Percentiles rank a stretch among this genome's conserved stretches.
Conservation (phyloP, 1,284 basidiomycete genomes). For the Ceratobasidium sp. region DNA sequence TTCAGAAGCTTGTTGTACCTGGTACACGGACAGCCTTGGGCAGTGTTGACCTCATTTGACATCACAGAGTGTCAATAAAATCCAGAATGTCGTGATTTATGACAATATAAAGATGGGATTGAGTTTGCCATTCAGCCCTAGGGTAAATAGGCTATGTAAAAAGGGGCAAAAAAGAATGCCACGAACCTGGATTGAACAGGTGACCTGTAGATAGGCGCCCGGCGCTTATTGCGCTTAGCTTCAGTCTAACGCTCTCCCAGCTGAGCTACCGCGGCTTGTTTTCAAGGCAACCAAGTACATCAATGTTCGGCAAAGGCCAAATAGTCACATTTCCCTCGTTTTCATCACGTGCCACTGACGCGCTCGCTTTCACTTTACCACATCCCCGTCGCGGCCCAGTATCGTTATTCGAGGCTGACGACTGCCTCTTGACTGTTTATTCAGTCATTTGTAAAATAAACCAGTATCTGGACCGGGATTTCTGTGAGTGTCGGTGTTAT, state of each 20-base stretch:
- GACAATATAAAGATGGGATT: no score
- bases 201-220: background rate
- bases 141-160: no score
- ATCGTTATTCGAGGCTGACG: background rate
- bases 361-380: background rate
- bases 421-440: background rate
- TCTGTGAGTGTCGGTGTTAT: background rate
- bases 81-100: no score
- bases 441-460: background rate
- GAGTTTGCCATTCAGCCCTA: no score
- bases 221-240: background rate
- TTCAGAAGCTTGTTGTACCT: no score
- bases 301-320: no score
- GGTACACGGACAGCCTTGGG: no score
- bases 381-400: background rate
- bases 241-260: background rate
- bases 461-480: background rate
- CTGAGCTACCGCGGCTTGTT: no score
- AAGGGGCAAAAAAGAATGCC: background rate
- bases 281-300: no score
- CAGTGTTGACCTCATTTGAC: no score
- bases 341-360: background rate
- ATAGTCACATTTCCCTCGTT: no score
- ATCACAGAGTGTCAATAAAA: no score
- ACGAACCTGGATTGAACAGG: background rate